These are phyloP conservation scores for Phaseolus coccineus DNA, from an alignment of 331 rosid species.

Conservation along the genomic window DNA sequence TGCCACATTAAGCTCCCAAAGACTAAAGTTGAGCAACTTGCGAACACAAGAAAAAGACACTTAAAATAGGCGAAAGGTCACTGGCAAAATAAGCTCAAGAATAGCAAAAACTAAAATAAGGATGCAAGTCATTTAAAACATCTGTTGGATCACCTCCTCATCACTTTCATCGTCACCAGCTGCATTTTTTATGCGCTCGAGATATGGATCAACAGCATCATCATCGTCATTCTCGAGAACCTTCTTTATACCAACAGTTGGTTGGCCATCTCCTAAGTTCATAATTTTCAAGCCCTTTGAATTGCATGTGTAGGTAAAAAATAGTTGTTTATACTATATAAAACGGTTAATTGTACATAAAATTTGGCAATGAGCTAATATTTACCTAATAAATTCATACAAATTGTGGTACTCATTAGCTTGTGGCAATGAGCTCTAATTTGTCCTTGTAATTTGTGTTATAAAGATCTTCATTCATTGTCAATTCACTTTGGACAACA, in stretches of 20 bases:
- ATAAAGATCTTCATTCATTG: constrained; percentile 74
- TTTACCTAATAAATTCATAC: constrained; percentile 88
- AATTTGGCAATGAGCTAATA: constrained; percentile 35
- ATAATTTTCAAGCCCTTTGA: constrained; percentile 91
- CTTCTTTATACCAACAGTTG: constrained; percentile 76
- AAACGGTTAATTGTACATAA: neutral
- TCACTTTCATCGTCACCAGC: constrained; percentile 97
- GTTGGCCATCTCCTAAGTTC: constrained; percentile 79
- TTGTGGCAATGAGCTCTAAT: constrained; percentile 64
- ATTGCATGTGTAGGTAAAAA: constrained; percentile 50
- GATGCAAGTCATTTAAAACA: constrained; percentile 12
- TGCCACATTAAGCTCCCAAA: constrained; percentile 2
- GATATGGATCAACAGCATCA: constrained; percentile 96
- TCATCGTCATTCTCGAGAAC: constrained; percentile 88
- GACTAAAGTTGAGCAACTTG: neutral
- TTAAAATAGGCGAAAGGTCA: neutral
- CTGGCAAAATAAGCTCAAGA: neutral
- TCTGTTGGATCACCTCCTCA: constrained; percentile 74
- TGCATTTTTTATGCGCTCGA: constrained; percentile 85
- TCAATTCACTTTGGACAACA: constrained; percentile 74
- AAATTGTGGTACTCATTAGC: constrained; percentile 85
- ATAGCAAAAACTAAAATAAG: constrained; percentile 20
- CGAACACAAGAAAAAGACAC: constrained; percentile 1
- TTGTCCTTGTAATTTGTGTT: constrained; percentile 92
- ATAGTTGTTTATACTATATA: constrained; percentile 9